A percentile compares a stretch with the other conserved stretches of the same genome.
These are phyloP conservation scores for Plectosphaerella plurivora DNA, from an alignment of 2,329 filamentous ascomycete genomes.

Conservation along the genomic window DNA sequence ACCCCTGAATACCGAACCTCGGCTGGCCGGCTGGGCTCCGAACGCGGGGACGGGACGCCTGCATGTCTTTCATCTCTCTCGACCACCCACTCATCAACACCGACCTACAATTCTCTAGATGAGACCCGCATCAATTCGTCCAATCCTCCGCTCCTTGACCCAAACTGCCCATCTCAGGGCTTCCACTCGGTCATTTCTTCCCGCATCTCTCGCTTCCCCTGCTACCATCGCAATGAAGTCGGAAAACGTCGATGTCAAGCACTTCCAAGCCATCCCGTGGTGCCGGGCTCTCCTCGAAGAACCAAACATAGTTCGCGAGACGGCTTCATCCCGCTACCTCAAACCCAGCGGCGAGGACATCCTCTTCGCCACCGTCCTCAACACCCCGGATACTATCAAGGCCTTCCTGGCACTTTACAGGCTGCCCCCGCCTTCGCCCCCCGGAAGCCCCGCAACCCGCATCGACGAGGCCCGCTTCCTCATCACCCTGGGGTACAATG, in stretches of 20 bases:
- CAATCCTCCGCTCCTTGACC: too few relatives aligned
- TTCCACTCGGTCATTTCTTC: not conserved
- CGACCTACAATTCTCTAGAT: not conserved
- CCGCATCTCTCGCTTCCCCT: not conserved
- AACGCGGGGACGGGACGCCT: too few relatives aligned
- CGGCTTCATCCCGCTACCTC: constrained; percentile 27
- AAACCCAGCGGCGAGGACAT: constrained; percentile 19
- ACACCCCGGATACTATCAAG: constrained; percentile 19
- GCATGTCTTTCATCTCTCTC: not conserved
- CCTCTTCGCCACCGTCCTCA: constrained; percentile 27
- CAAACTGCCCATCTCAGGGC: too few relatives aligned
- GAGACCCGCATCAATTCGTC: too few relatives aligned
- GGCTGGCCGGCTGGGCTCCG: too few relatives aligned
- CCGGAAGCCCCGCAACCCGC: constrained; percentile 13
- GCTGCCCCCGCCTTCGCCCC: constrained; percentile 1
- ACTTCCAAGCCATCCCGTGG: constrained; percentile 33
- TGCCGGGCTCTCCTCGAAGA: constrained; percentile 24
- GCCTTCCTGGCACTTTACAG: constrained; percentile 31
- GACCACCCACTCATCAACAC: not conserved
- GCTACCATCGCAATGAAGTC: constrained; percentile 5
- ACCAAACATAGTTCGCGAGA: constrained; percentile 22
- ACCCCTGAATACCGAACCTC: too few relatives aligned
- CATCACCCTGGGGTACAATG: constrained; percentile 25
- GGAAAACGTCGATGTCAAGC: constrained; percentile 8
- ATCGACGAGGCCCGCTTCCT: constrained; percentile 24